These are phyloP conservation scores for Pleurozium schreberi DNA, from an alignment of 225 moss, liverwort and hornwort genomes.

Conservation along the genomic window DNA sequence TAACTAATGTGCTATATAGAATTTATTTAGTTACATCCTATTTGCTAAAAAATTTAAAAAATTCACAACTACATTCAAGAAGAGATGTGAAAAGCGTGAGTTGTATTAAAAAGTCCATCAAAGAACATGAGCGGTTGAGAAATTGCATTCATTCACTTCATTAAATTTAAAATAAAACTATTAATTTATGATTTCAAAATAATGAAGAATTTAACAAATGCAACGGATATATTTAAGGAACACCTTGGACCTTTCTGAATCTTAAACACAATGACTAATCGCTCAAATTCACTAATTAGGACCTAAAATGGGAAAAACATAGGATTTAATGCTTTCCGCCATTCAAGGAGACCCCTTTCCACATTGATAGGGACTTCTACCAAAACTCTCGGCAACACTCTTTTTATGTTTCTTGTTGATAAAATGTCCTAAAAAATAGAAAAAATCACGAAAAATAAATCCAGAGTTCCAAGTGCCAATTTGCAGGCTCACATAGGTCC, in stretches of 20 bases:
- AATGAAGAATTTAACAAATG: not conserved
- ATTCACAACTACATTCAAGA: constrained; percentile 5
- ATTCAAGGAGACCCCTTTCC: too few relatives aligned
- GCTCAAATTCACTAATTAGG: too few relatives aligned
- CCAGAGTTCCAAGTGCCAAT: too few relatives aligned
- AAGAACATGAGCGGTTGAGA: constrained; percentile 5
- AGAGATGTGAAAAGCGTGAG: constrained; percentile 16
- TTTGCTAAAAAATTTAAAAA: not conserved
- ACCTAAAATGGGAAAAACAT: too few relatives aligned
- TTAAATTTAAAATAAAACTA: not conserved
- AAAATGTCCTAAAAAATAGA: too few relatives aligned
- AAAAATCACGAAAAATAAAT: too few relatives aligned
- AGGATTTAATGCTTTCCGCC: too few relatives aligned
- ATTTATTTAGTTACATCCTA: not conserved
- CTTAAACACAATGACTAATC: not conserved
- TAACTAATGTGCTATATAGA: not conserved
- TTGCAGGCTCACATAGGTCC: too few relatives aligned
- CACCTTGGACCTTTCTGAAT: constrained; percentile 2
- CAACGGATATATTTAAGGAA: not conserved
- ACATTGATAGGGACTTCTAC: too few relatives aligned
- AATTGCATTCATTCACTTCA: constrained; percentile 18
- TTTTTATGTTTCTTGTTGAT: too few relatives aligned
- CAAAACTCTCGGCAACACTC: too few relatives aligned
- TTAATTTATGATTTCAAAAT: not conserved
- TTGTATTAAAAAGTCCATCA: constrained; percentile 7